Conservation (phyloP, 73 alveolate genomes). For the Paraurostyla sp. region DNA sequence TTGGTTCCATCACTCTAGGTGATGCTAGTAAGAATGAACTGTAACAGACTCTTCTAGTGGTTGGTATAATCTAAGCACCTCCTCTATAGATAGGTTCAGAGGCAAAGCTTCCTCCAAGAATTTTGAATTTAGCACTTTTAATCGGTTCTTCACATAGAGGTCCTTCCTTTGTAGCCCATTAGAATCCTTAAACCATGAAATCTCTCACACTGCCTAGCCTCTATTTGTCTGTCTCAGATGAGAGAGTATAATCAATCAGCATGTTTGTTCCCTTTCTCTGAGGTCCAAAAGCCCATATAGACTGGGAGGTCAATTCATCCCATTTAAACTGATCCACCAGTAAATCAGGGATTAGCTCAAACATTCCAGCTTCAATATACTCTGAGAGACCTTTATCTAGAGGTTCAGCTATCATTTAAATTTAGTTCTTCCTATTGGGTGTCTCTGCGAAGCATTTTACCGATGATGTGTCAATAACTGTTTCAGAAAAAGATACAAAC, state of each 20-base stretch:
- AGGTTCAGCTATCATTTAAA: slow-evolving; percentile 94
- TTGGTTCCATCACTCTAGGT: slow-evolving; percentile 99
- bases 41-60: slow-evolving; percentile 98
- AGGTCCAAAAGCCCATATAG: slow-evolving; percentile 99
- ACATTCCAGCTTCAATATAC: slow-evolving; percentile 75
- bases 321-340: slow-evolving; percentile 80
- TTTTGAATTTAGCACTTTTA: slow-evolving; percentile 96
- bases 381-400: slow-evolving; percentile 94
- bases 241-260: slow-evolving; percentile 96
- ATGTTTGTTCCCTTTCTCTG: slow-evolving; percentile 94
- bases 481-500: slow-evolving; percentile 97
- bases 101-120: slow-evolving; percentile 92
- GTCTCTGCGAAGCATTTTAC: slow-evolving; percentile 96
- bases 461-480: slow-evolving; percentile 97
- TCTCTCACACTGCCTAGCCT: slow-evolving; percentile 89
- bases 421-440: slow-evolving; percentile 95
- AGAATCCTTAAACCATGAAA: slow-evolving; percentile 97
- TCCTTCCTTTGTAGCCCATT: slow-evolving; percentile 99
- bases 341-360: slow-evolving; percentile 73
- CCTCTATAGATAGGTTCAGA: slow-evolving; percentile 95
- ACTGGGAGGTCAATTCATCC: slow-evolving; percentile 97
- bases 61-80: slow-evolving; percentile 99
- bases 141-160: slow-evolving; percentile 99
- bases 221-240: slow-evolving; percentile 91
- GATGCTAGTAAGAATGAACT: slow-evolving; percentile 98